Percentiles rank a stretch among this genome's conserved stretches.
Evolutionary conservation across 345 rosid genomes (phyloP).

Genomic region (Brassica incana): DNA sequence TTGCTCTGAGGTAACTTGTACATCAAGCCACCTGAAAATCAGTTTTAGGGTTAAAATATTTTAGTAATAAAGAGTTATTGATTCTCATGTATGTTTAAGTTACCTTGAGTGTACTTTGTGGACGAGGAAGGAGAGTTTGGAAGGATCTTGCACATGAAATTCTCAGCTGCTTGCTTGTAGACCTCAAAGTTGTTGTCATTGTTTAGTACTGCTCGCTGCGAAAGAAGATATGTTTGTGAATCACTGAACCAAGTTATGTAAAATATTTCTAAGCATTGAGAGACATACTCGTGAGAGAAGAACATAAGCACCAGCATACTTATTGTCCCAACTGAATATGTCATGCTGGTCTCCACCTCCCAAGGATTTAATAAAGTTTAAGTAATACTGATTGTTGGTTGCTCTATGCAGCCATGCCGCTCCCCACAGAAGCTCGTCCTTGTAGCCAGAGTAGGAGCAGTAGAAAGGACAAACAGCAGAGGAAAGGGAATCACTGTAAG

Average conservation of each 20-base stretch:
- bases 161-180: constrained; percentile 70
- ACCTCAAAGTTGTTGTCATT: constrained; percentile 60
- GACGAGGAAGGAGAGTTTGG: constrained; percentile 77
- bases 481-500: constrained; percentile 79
- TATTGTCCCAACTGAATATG: constrained; percentile 90
- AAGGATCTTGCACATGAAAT: constrained; percentile 79
- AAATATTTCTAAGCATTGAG: background rate
- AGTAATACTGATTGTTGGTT: constrained; percentile 54
- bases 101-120: constrained; percentile 81
- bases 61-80: background rate
- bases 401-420: constrained; percentile 87
- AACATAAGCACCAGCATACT: constrained; percentile 78
- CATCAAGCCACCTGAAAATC: constrained; percentile 68
- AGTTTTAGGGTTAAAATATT: background rate
- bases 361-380: constrained; percentile 57
- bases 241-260: constrained; percentile 5
- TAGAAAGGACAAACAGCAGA: constrained; percentile 78
- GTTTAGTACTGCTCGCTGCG: constrained; percentile 37
- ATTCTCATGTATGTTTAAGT: background rate
- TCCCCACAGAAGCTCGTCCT: constrained; percentile 94
- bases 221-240: constrained; percentile 48
- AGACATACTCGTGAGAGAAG: constrained; percentile 62
- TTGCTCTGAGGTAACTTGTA: constrained; percentile 71
- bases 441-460: constrained; percentile 84
- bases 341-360: constrained; percentile 76